phyloP scores from a whole-genome alignment of 163 green algal genomes.

The Chloromonas sp. region DNA sequence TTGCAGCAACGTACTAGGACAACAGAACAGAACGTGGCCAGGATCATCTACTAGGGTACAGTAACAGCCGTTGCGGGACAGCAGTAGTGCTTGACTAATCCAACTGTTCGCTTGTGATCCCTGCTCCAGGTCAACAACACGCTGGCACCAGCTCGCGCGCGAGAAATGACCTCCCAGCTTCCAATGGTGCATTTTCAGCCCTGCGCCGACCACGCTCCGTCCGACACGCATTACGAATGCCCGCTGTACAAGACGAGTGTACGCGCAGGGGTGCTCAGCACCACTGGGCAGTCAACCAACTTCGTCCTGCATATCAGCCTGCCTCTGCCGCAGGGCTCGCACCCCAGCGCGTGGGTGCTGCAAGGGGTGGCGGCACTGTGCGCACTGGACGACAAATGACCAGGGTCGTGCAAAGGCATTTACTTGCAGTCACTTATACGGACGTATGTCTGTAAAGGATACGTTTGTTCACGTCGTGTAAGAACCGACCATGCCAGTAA shows the following conservation, averaged over 20 bases:
- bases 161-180: conserved; percentile 53
- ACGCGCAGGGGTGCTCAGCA: conserved; percentile 60
- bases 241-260: conserved; percentile 73
- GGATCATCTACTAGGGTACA: too few species aligned
- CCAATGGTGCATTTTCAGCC: conserved; percentile 29
- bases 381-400: conserved; percentile 28
- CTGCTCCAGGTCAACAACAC: conserved; percentile 1
- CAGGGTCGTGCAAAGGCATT: not conserved
- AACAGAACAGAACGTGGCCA: too few species aligned
- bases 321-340: conserved; percentile 32
- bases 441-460: too few species aligned
- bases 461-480: too few species aligned
- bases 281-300: conserved; percentile 70
- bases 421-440: too few species aligned
- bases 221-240: conserved; percentile 43
- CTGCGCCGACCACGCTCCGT: not conserved
- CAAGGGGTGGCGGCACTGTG: conserved; percentile 69
- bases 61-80: too few species aligned
- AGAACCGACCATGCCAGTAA: too few species aligned
- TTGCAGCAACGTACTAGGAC: too few species aligned
- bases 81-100: too few species aligned
- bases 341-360: conserved; percentile 51
- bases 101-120: not conserved
- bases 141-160: conserved; percentile 35
- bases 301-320: conserved; percentile 65